Base-by-base conservation (phyloP, 257 asterid genomes). In the Scutellaria galericulata region DNA sequence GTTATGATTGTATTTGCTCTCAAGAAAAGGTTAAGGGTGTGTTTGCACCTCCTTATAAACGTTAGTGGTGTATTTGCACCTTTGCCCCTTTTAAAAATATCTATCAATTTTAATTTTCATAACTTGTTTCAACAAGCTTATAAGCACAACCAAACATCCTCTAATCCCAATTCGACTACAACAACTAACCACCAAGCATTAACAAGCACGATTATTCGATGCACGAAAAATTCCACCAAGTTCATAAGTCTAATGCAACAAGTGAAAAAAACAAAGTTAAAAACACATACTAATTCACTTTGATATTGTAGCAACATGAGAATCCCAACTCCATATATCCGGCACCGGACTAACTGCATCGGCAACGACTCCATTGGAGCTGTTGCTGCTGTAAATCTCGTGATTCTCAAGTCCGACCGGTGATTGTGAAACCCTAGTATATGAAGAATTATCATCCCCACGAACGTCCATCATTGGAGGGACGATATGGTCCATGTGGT, bases 301-400 rank as follows among this genome's bases (percentile, higher is more conserved):
- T 7, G 87, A 68, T 13, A 62, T 44, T 8, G 89, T 73, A 70
- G 63, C 72, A 70, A 68, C 86, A 78, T 88, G 85, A 78, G 86
- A 68, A 5, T 86, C 90, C 95, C 92, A 92, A 51, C 76, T 45
- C 95, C 95, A 92, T 18, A 86, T 74, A 12, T 87, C 95, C 5
- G 88, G 73, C 40, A 81, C 64, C 11, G 79, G 79, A 72, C 79
- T 76, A 8, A 59, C 78, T 3, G 79, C 44, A 14, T 85, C 86
- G 20, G 72, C 61, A 47, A 76, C 69, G 5, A 53, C 83, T 11
- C 85, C 90, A 40, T 77, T 83, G 68, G 78, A 68, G 47, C 73
- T 58, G 63, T 47, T 84, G 64, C 79, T 69, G 55, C 56, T 75
- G 77, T 84, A 83, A 63, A 73, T 55, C 59, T 77, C 83, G 7